Base-by-base conservation (phyloP, 2,329 filamentous ascomycete species). In the Albophoma yamanashiensis region DNA sequence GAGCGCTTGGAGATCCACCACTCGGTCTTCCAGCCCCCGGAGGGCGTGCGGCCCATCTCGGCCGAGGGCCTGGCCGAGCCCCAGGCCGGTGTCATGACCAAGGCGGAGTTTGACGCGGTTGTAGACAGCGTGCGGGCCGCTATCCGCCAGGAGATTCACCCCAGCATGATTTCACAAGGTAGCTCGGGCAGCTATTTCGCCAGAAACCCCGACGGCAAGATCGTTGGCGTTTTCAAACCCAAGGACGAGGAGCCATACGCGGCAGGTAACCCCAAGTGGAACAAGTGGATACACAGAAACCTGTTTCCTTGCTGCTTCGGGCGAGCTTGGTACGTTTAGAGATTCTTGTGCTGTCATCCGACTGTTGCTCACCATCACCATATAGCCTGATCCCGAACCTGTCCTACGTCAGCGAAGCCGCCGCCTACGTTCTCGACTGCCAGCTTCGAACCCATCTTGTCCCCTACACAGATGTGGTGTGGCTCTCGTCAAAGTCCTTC, bases 221-320 rank as follows among this genome's bases (percentile, higher is more conserved):
- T 97, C 20, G 91, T 99, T 4, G 94, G 92, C 42, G 94, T 99
- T 5, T 99, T 99, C 78, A 99, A 99, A 74, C 94, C 94, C 50
- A 99, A 99, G 76, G 94, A 99, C 67, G 94, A 99, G 76, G 95
- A 99, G 74, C 94, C 94, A 0, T 99, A 97, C 71, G 94, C 94
- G 1, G 94, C 91, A 39, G 89, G 91, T 66, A 99, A 99, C 71
- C 94, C 94, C 7, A 99, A 99, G 73, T 97, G 93, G 93, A 97
- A 95, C 67, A 99, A 99, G 76, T 99, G 94, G 94, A 92, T 99
- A 77, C 94, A 99, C 74, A 83, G 94, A 64, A 99, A 99, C 72
- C 73, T 99, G 64, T 97, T 99, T 67, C 94, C 94, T 11, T 99
- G 95, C 76, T 97, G 91, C 74, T 99, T 99, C 69, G 94, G 94